These are phyloP conservation scores for Volvox africanus DNA, from an alignment of 139 green algal genomes.

Conservation along the genomic window DNA sequence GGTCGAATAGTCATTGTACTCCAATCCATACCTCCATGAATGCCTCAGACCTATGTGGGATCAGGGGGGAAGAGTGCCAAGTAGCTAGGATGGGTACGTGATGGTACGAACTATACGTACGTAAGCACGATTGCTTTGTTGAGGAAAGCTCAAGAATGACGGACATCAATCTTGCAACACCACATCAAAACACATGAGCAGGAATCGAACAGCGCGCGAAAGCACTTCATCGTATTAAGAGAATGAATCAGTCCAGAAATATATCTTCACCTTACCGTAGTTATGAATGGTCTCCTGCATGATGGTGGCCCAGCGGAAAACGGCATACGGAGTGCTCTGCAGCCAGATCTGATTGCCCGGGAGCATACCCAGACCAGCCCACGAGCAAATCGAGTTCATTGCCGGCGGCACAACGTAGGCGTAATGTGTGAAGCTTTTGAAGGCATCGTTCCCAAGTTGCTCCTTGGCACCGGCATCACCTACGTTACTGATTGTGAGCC, in stretches of 20 bases:
- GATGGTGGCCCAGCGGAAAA: conserved; percentile 15
- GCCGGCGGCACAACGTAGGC: conserved; percentile 9
- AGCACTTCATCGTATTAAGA: too few relatives aligned
- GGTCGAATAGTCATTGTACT: conserved; percentile 22
- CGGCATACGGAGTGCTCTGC: conserved; percentile 2
- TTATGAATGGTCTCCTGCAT: conserved; percentile 43
- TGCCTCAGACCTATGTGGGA: not conserved
- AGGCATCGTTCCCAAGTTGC: not conserved
- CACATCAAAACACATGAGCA: too few relatives aligned
- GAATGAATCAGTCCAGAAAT: too few relatives aligned
- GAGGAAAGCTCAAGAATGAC: too few relatives aligned
- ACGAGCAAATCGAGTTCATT: not conserved
- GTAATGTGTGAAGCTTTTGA: not conserved
- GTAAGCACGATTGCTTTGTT: too few relatives aligned
- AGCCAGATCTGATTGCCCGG: conserved; percentile 32
- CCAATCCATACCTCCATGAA: conserved; percentile 8
- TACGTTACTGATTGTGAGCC: not conserved
- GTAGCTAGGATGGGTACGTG: too few relatives aligned
- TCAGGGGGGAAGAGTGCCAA: too few relatives aligned
- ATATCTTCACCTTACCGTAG: conserved; percentile 18
- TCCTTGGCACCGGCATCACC: not conserved
- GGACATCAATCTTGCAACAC: too few relatives aligned
- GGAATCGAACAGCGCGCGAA: too few relatives aligned
- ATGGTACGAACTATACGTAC: too few relatives aligned
- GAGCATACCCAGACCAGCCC: conserved; percentile 19